Evolutionary conservation across 768 basidiomycete species (phyloP).

Genomic region (Cystobasidium onofrii): DNA sequence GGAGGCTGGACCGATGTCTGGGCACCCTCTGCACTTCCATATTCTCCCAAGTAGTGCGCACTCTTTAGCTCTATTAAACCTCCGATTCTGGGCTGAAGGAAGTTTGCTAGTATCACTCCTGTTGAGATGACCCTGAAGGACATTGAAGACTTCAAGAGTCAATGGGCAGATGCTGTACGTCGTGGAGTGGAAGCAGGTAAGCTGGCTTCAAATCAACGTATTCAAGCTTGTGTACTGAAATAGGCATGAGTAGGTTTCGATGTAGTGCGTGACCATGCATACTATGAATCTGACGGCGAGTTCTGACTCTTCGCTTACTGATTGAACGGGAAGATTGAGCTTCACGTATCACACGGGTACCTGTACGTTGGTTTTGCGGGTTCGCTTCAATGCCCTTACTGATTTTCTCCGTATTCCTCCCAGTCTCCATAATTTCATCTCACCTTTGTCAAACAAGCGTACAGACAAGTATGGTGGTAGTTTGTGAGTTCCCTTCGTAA

Average conservation of each 20-base stretch:
- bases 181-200: constrained; percentile 34
- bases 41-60: neutral
- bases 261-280: neutral
- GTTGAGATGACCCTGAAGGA: constrained; percentile 55
- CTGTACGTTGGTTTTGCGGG: neutral
- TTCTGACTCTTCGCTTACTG: constrained; percentile 40
- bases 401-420: constrained; percentile 43
- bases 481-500: constrained; percentile 44
- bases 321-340: constrained; percentile 40
- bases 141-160: constrained; percentile 55
- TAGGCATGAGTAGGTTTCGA: neutral
- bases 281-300: neutral
- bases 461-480: constrained; percentile 64
- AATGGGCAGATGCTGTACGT: constrained; percentile 49
- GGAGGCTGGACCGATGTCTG: neutral
- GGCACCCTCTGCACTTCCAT: constrained; percentile 3
- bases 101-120: constrained; percentile 45
- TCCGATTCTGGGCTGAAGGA: no score
- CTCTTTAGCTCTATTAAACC: neutral
- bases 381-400: no score
- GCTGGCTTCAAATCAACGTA: no score
- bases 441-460: constrained; percentile 65
- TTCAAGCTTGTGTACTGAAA: neutral
- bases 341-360: constrained; percentile 43
- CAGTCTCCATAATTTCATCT: constrained; percentile 59